phyloP scores from a whole-genome alignment of 192 early-diverging fungal genomes.

The Umbelopsis sp. region DNA sequence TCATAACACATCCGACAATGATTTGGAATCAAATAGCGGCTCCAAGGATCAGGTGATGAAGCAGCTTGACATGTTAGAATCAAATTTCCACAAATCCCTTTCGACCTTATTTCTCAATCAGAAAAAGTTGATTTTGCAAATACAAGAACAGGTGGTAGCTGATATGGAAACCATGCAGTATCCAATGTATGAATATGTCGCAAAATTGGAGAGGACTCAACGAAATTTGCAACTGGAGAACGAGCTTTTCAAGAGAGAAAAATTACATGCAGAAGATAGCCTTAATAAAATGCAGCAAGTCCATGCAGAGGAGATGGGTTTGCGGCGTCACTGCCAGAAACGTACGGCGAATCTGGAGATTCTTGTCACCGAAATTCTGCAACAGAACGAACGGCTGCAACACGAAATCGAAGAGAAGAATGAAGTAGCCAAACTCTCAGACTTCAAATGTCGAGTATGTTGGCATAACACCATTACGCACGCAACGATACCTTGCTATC shows the following conservation, averaged over 20 bases:
- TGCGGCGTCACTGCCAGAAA: conserved; percentile 6
- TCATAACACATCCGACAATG: neutral
- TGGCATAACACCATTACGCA: conserved; percentile 36
- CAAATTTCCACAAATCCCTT: neutral
- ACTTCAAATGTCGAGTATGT: conserved; percentile 46
- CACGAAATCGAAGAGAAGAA: conserved; percentile 2
- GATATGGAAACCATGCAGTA: neutral
- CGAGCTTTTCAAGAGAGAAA: neutral
- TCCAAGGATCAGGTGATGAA: neutral
- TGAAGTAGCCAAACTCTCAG: neutral
- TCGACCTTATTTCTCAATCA: neutral
- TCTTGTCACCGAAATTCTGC: neutral
- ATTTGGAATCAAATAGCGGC: neutral
- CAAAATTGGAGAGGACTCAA: neutral
- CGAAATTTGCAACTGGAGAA: neutral
- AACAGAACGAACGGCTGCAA: conserved; percentile 8
- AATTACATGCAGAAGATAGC: neutral
- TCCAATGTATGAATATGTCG: neutral
- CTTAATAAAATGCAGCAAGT: neutral
- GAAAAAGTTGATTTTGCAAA: neutral
- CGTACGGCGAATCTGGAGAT: conserved; percentile 10
- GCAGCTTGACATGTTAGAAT: neutral
- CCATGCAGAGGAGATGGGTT: neutral
- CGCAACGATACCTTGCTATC: conserved; percentile 43
- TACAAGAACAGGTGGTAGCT: neutral